Evolutionary conservation across 2,329 filamentous ascomycete species (phyloP).

Genomic region (Escovopsis weberi): DNA sequence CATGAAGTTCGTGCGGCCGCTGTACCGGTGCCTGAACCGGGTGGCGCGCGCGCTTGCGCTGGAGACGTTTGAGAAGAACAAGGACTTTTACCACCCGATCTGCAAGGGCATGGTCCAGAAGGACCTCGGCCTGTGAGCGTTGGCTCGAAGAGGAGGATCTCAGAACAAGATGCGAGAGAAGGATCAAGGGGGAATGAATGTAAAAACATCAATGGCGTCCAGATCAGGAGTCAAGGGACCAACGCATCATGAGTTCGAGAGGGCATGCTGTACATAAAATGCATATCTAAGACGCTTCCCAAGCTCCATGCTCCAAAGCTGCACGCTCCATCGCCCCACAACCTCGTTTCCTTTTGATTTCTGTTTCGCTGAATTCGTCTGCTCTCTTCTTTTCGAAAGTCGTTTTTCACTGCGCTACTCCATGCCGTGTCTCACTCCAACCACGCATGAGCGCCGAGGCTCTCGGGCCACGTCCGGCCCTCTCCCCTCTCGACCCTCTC

Average conservation of each 20-base stretch:
- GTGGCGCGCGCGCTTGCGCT: constrained; percentile 62
- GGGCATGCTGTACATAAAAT: no score
- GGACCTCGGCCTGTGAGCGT: constrained; percentile 41
- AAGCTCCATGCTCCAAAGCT: no score
- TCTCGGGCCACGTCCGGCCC: constrained; percentile 32
- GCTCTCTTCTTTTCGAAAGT: no score
- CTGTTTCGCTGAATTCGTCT: no score
- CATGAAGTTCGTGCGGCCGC: constrained; percentile 92
- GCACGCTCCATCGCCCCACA: no score
- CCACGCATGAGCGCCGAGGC: constrained; percentile 26
- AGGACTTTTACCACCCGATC: constrained; percentile 91
- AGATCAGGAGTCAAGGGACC: neutral
- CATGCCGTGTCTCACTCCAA: constrained; percentile 17
- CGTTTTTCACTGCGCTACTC: no score
- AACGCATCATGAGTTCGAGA: no score
- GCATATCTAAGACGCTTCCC: no score
- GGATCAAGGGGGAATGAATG: neutral
- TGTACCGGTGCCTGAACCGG: constrained; percentile 64
- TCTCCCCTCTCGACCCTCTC: constrained; percentile 31
- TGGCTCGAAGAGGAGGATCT: no score
- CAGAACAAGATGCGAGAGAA: no score
- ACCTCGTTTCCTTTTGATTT: no score
- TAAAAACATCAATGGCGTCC: neutral
- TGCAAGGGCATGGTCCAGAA: constrained; percentile 78
- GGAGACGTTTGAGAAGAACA: constrained; percentile 73